These are phyloP conservation scores for Sugiyamaella pinicola DNA, from an alignment of 1,139 yeast genomes.

Conservation along the genomic window DNA sequence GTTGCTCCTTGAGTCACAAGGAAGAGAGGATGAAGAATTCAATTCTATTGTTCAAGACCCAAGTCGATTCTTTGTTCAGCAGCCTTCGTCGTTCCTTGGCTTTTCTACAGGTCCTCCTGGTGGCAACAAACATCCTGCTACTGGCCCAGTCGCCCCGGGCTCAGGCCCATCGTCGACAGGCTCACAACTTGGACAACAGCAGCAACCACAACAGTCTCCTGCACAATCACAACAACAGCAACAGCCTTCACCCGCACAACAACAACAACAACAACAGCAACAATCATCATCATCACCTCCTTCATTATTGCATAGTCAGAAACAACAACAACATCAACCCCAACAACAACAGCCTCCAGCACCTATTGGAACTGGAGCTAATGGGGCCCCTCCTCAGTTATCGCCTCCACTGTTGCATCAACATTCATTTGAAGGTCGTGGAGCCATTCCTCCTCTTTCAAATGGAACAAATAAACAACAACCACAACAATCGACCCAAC, in stretches of 20 bases:
- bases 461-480: conserved; percentile 8
- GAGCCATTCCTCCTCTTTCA: conserved; percentile 8
- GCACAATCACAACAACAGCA: conserved; percentile 3
- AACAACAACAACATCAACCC: conserved; percentile 7
- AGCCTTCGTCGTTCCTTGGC: conserved; percentile 47
- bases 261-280: background rate
- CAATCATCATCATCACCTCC: conserved; percentile 8
- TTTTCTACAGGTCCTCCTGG: conserved; percentile 21
- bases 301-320: conserved; percentile 10
- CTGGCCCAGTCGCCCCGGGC: conserved; percentile 3
- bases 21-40: conserved; percentile 40
- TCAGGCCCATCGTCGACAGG: conserved; percentile 7
- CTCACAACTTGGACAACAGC: conserved; percentile 2
- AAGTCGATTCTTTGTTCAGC: conserved; percentile 31
- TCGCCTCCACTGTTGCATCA: conserved; percentile 19
- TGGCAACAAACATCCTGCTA: background rate
- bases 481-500: conserved; percentile 1
- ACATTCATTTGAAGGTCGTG: conserved; percentile 22
- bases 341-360: conserved; percentile 12
- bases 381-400: conserved; percentile 15
- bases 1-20: conserved; percentile 38
- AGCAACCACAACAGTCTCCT: background rate
- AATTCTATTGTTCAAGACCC: conserved; percentile 40
- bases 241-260: background rate
- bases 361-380: conserved; percentile 14